Evolutionary conservation across 139 green algal genomes (phyloP), one percentile per base, ranked within the genome.

Genomic region (Volvox reticuliferus): DNA sequence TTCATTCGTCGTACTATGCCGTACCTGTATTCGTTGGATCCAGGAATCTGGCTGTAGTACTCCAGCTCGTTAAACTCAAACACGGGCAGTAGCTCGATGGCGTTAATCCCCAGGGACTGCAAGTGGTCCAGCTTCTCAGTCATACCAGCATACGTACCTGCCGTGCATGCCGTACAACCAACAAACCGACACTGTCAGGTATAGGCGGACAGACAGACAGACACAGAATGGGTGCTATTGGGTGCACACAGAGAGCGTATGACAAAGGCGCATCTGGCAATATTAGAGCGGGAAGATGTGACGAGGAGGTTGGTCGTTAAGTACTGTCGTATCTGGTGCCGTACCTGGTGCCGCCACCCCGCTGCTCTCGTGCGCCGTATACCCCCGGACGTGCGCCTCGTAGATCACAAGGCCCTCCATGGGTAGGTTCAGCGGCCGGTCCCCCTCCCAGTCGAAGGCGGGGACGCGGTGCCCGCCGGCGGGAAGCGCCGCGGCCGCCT

Each of bases 1-100:
- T 16, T 73, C 5, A 24, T 9, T 12, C 24, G 65, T 73, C 65
- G 12, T 73, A 73, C 65, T 28, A 28, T 77, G 62, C 55, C 33
- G 33, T 82, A 89, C 33, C 92, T 90, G 88, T 93, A 95, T 32
- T 77, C 73, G 33, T 94, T 71, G 16, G 79, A 92, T 20, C 94
- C 94, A 3, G 95, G 93, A 77, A 97, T 97, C 73, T 83, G 88
- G 36, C 32, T 80, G 88, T 99, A 98, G 93, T 99, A 99, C 95
- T 99, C 98, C 0, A 99, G 94, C 94, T 99, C 98, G 91, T 99
- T 99, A 94, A 99, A 99, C 93, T 99, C 88, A 75, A 75, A 90
- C 22, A 91, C 88, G 1, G 98, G 98, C 94, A 99, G 92, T 85
- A 99, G 96, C 96, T 99, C 98, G n/a, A 99, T 95, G 14, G 96